Evolutionary conservation across 2,329 filamentous ascomycete species (phyloP), one percentile per base, ranked within the genome.

Genomic region (Cucurbitaria berberidis): DNA sequence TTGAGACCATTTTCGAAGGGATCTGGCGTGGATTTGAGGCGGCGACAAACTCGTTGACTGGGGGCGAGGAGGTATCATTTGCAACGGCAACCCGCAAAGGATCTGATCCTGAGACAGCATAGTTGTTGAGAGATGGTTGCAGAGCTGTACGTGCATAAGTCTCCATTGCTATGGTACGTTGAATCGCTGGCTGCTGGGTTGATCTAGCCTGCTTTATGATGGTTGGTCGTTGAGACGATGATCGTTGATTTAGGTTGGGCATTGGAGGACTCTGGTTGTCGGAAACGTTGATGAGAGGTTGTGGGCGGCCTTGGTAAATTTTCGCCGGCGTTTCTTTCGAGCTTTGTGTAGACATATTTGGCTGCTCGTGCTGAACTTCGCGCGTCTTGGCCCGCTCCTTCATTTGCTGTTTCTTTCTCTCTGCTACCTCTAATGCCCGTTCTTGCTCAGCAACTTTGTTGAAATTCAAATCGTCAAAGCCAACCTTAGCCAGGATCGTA

Each of bases 401-500:
- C 3, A 58, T 55, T 44, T 74, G 72, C 42, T 73, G 62, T 47
- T 77, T 76, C 41, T 75, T 72, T 44, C 67, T 68, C 45, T 75
- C 69, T 3, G 73, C 66, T 30, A 67, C 11, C 42, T 68, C 67
- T 19, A 68, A 45, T 5, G 60, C 59, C 2, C 60, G 62, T 67
- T 81, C 74, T 66, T 77, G 66, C 49, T 78, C 73, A 29, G 78
- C 76, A 21, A 80, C 68, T 52, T 76, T 65, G 24, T 66, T 60
- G 59, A 80, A 59, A 45, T 82, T 76, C 8, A 82, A 58, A 45
- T 82, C 80, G 38, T 80, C 78, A 47, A 81, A 80, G 3, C 79
- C 80, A 24, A 82, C 77, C 50, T 76, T 74, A 32, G 72, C 70
- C 29, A 83, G 57, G 22, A 83, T 80, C 1, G 62, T 71, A 10